These are phyloP conservation scores for Gastrolobium bilobum DNA, from an alignment of 306 rosid species.

Conservation along the genomic window DNA sequence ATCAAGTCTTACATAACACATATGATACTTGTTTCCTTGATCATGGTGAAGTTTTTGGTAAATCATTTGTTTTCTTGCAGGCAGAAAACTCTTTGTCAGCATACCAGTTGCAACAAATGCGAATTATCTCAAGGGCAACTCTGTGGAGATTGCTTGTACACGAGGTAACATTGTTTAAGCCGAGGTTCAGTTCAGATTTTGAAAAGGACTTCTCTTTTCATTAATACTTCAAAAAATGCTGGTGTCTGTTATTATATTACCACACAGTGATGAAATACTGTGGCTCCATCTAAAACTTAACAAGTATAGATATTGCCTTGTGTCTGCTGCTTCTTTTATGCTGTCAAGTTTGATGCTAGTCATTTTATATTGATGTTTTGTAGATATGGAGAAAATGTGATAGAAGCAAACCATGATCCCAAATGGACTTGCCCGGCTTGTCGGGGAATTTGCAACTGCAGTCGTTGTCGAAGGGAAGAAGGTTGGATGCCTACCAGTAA, in stretches of 20 bases:
- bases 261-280: background rate
- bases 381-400: conserved; percentile 83
- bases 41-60: conserved; percentile 26
- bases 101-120: conserved; percentile 70
- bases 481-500: conserved; percentile 86
- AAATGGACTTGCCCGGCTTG: conserved; percentile 79
- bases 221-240: background rate
- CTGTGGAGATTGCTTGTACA: conserved; percentile 92
- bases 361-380: conserved; percentile 18
- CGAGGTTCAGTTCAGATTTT: conserved; percentile 37
- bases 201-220: background rate
- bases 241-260: background rate
- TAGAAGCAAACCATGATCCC: conserved; percentile 59
- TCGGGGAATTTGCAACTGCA: conserved; percentile 82
- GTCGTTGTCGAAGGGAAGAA: conserved; percentile 69
- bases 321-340: conserved; percentile 14
- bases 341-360: conserved; percentile 3
- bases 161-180: conserved; percentile 61
- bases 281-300: conserved; percentile 2
- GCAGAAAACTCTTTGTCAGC: conserved; percentile 68
- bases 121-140: conserved; percentile 67
- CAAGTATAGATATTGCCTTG: background rate
- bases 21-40: conserved; percentile 38
- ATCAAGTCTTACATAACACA: conserved; percentile 24
- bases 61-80: conserved; percentile 58